Percentiles rank a stretch among this genome's conserved stretches.
Conservation (phyloP, 306 rosid genomes). For the Dicorynia guianensis region DNA sequence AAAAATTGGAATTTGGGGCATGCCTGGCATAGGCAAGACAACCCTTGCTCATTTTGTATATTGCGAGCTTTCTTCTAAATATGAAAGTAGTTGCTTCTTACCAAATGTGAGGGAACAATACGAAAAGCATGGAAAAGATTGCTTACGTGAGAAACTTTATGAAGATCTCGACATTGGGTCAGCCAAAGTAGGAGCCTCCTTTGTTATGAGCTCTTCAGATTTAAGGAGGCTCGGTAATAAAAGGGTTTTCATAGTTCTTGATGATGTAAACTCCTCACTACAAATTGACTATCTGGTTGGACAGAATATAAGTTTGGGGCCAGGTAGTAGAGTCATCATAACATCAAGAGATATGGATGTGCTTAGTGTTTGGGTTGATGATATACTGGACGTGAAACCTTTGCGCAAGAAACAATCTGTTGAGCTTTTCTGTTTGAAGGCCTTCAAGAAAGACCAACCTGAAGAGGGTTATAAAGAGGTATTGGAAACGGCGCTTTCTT, state of each 20-base stretch:
- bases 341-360: not conserved
- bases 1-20: not conserved
- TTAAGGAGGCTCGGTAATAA: not conserved
- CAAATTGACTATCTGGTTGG: not conserved
- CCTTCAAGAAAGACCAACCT: not conserved
- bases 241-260: not conserved
- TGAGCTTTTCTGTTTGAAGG: constrained; percentile 19
- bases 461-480: not conserved
- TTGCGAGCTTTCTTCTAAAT: not conserved
- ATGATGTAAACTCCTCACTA: not conserved
- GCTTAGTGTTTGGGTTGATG: not conserved
- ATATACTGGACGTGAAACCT: not conserved
- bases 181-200: not conserved
- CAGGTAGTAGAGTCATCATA: not conserved
- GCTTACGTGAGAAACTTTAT: not conserved
- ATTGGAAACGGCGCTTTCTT: not conserved
- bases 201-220: not conserved
- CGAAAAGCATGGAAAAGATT: not conserved
- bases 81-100: not conserved
- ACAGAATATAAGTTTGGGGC: not conserved
- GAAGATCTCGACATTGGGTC: too few species aligned
- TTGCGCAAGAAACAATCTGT: constrained; percentile 17
- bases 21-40: not conserved
- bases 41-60: not conserved
- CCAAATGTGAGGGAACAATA: not conserved